Base-by-base conservation (phyloP, 129 eudicot genomes). In the Dittrichia graveolens region DNA sequence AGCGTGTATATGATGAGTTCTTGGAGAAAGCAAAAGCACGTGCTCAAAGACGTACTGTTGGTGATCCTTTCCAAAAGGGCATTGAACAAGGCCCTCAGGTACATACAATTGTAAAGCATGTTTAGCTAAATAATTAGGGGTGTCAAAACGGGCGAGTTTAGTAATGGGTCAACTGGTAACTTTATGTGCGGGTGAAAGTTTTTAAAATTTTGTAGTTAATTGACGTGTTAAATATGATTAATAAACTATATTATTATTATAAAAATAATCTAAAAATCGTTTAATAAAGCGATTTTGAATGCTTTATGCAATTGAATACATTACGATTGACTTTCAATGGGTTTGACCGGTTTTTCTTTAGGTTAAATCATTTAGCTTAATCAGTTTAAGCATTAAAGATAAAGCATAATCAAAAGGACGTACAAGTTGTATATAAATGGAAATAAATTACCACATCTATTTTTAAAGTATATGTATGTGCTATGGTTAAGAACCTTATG, bases 51-150 rank as follows among this genome's bases (percentile, higher is more conserved):
- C 97, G 97, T 11, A 59, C 73, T 3, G 97, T 91, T 75, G 97
- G 97, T 48, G 97, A 91, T 80, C 97, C 97, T 68, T 91, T 88
- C 83, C 86, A 76, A 75, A 82, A 82, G 61, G 97, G 88, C 41
- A 77, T 86, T 73, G 97, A 91, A 67, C 97, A 91, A 80, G 97
- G 97, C 50, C 97, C 97, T 37, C 95, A 91, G 97, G 97, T 91
- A 79, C 70, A n/a, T 10, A 24, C 4, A 34, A 34, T 65, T 65
- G 12, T 45, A 7, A 15, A 43, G 2, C 47, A 24, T 24, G 31
- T 24, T 24, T 24, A 24, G 31, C 31, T 24, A 24, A 24, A 24
- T 0, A 0, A 24, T 24, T 24, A 24, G 31, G 31, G 31, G 31
- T 24, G 31, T 0, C 31, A 6, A 3, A 61, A 61, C 4, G 13